Evolutionary conservation across 2,329 filamentous ascomycete species (phyloP).

Genomic region (Fusarium oxysporum): DNA sequence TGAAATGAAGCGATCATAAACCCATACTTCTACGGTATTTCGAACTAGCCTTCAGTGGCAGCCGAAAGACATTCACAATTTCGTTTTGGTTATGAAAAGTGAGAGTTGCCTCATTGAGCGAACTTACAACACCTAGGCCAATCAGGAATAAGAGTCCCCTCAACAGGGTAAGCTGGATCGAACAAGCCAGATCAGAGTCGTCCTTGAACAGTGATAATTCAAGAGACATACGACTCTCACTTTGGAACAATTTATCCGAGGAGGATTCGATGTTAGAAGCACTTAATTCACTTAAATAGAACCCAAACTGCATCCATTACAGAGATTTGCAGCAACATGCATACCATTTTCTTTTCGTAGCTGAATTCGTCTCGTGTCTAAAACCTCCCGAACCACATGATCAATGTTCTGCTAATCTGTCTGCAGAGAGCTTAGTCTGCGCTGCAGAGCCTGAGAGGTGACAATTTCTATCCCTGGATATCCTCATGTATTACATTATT

Average conservation of each 20-base stretch:
- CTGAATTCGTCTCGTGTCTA: background rate
- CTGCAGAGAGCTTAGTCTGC: background rate
- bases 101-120: conserved; percentile 31
- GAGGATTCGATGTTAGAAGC: no score
- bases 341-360: background rate
- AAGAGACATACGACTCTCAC: background rate
- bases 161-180: background rate
- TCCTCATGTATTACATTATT: background rate
- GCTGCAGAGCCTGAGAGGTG: background rate
- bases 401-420: background rate
- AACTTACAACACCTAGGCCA: conserved; percentile 6
- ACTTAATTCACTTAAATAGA: no score
- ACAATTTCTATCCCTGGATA: background rate
- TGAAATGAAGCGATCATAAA: background rate
- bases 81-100: background rate
- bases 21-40: background rate
- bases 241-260: background rate
- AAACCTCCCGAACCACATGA: no score
- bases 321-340: background rate
- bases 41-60: background rate
- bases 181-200: background rate
- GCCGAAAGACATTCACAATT: background rate
- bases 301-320: background rate
- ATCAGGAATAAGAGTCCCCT: conserved; percentile 7
- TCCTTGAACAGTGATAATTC: background rate